A percentile compares a stretch with the other conserved stretches of the same genome.
These are phyloP conservation scores for Cladorrhinum sp. DNA, from an alignment of 2,329 filamentous ascomycete species.

Conservation along the genomic window DNA sequence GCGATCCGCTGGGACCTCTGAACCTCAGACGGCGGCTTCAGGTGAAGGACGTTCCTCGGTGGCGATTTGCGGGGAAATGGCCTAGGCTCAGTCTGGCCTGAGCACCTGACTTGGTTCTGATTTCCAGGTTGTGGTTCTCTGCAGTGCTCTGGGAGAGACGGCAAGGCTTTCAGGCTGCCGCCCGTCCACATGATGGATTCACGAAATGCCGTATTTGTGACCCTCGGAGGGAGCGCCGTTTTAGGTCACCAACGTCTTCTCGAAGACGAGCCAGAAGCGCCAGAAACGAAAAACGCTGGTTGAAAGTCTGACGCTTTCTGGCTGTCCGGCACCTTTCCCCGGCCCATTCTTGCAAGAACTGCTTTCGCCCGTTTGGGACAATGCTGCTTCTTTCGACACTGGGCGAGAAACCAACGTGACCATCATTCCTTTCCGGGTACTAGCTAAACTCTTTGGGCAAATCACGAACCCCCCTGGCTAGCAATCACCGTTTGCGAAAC, in stretches of 20 bases:
- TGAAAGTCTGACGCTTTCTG: neutral
- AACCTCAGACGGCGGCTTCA: slow-evolving; percentile 9
- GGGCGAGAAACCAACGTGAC: slow-evolving; percentile 15
- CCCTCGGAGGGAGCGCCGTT: slow-evolving; percentile 22
- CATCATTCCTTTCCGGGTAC: slow-evolving; percentile 22
- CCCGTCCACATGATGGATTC: neutral
- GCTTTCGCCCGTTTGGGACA: slow-evolving; percentile 15
- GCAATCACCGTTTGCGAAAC: slow-evolving; percentile 24
- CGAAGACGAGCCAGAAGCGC: neutral
- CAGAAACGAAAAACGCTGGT: slow-evolving; percentile 10
- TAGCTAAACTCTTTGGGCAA: slow-evolving; percentile 20
- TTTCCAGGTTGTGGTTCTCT: neutral
- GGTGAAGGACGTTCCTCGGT: slow-evolving; percentile 13
- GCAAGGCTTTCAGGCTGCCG: slow-evolving; percentile 24
- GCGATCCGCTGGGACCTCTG: slow-evolving; percentile 9
- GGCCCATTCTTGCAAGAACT: slow-evolving; percentile 1
- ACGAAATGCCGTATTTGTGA: slow-evolving; percentile 14
- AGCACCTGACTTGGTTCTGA: slow-evolving; percentile 25
- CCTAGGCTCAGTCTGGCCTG: slow-evolving; percentile 21
- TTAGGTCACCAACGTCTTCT: slow-evolving; percentile 11
- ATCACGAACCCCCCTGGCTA: neutral
- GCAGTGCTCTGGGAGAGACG: slow-evolving; percentile 12
- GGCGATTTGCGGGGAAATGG: slow-evolving; percentile 31
- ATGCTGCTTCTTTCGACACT: slow-evolving; percentile 21
- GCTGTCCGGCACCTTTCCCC: slow-evolving; percentile 23